Percentiles rank a stretch among this genome's conserved stretches.
phyloP scores from a whole-genome alignment of 345 rosid species.

The Erodium maritimum region DNA sequence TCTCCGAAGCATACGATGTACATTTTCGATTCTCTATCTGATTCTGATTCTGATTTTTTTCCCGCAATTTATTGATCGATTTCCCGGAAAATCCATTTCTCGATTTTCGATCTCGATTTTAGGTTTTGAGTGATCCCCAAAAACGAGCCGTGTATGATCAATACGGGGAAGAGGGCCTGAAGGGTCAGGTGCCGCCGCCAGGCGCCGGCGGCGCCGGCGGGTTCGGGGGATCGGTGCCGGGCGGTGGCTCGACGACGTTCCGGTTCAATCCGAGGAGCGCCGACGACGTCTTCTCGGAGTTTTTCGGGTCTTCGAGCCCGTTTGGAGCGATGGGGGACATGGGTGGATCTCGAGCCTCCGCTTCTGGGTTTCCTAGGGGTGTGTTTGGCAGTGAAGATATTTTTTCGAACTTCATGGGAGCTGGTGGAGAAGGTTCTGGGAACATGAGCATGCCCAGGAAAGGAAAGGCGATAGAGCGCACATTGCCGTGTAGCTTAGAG shows the following conservation, averaged over 20 bases:
- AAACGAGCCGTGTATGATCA: slow-evolving; percentile 76
- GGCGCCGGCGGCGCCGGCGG: slow-evolving; percentile 47
- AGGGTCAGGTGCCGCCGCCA: slow-evolving; percentile 69
- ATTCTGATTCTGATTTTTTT: no score
- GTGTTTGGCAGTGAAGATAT: slow-evolving; percentile 53
- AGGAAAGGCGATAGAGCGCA: slow-evolving; percentile 60
- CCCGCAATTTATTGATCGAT: no score
- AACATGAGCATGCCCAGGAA: slow-evolving; percentile 33
- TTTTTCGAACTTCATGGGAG: slow-evolving; percentile 33
- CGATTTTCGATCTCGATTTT: neutral
- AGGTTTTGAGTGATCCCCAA: slow-evolving; percentile 80
- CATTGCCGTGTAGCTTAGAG: slow-evolving; percentile 80
- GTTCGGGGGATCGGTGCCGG: slow-evolving; percentile 23
- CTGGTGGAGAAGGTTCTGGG: slow-evolving; percentile 32
- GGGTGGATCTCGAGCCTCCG: slow-evolving; percentile 39
- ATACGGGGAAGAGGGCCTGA: slow-evolving; percentile 82
- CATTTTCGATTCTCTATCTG: neutral
- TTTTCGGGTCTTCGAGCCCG: slow-evolving; percentile 63
- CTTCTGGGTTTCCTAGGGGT: slow-evolving; percentile 40
- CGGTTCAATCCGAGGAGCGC: slow-evolving; percentile 70
- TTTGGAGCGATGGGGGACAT: slow-evolving; percentile 48
- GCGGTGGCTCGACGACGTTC: slow-evolving; percentile 36
- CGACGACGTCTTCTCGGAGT: slow-evolving; percentile 75
- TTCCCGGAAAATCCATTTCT: neutral
- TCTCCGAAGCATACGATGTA: slow-evolving; percentile 94